Evolutionary conservation across 202 grass and related monocot genomes (phyloP), one percentile per base, ranked within the genome.

Genomic region (Panicum hallii): DNA sequence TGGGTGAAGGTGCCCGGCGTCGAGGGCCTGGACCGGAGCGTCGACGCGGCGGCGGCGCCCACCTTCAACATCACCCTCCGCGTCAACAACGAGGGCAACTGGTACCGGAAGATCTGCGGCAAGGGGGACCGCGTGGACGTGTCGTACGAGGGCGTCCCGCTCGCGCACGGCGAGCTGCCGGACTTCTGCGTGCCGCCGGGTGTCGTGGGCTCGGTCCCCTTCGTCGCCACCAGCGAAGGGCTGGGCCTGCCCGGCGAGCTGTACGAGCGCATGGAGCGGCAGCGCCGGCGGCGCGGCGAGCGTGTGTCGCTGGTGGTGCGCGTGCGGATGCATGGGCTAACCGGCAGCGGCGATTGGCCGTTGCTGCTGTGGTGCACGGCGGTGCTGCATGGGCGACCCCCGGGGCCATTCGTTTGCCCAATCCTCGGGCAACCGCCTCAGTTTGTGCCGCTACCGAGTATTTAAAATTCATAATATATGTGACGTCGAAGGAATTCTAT

Each of bases 41-140:
- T 3, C 53, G 42, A 19, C 53, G 22, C 46, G 20, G 6, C 1
- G 16, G 9, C 44, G 5, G 0, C 61, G 28, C 61, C 77, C 10
- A n/a, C 47, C 17, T 79, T 79, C 77, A 50, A 79, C 77, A 49
- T 79, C 45, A 79, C 46, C 45, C 61, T 79, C 46, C 77, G 77
- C 28, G 61, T 79, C 61, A 34, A 53, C 28, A 79, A 67, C 63
- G 46, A 41, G 11, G 17, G 17, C 62, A 48, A 20, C 43, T 8
- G 15, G 6, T 56, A 22, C 57, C 5, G 28, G 54, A 1, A 41
- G 5, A 11, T 60, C 38, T 77, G 53, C 55, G 61, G 45, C 62
- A 36, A 38, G 11, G 61, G 42, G 0, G 74, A 13, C 28, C 32
- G 74, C 52, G 74, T 70, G 53, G 65, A 34, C 26, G 83, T 78